phyloP scores from a whole-genome alignment of 179 eudicot genomes.

The Camellia oleifera region DNA sequence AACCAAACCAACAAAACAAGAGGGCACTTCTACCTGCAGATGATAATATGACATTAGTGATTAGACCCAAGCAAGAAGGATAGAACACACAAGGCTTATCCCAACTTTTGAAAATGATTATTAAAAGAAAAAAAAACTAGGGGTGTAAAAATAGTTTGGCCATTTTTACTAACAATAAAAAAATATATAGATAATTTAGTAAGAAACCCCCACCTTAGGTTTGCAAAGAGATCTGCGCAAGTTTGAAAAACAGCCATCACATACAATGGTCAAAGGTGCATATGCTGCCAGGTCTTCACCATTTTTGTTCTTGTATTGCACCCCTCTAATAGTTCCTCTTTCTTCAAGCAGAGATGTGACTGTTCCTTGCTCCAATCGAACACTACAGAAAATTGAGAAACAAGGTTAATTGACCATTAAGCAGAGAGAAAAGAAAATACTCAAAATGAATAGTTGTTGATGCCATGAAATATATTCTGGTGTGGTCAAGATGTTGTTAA shows the following conservation, averaged over 20 bases:
- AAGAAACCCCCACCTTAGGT: constrained; percentile 39
- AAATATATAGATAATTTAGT: background rate
- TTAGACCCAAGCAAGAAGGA: background rate
- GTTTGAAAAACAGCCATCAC: constrained; percentile 79
- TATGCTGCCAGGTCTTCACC: constrained; percentile 56
- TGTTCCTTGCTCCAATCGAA: constrained; percentile 72
- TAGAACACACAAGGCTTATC: too few species aligned
- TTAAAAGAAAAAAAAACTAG: background rate
- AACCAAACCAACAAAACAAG: constrained; percentile 71
- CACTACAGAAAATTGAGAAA: constrained; percentile 29
- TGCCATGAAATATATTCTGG: background rate
- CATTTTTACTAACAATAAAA: background rate
- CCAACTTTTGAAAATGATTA: too few species aligned
- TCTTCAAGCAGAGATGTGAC: constrained; percentile 67
- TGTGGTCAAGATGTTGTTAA: background rate
- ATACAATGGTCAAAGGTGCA: constrained; percentile 74
- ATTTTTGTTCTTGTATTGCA: constrained; percentile 55
- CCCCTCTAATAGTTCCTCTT: constrained; percentile 59
- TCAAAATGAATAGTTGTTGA: background rate
- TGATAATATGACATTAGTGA: background rate
- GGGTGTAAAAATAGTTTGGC: too few species aligned
- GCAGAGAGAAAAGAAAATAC: background rate
- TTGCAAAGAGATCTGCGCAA: constrained; percentile 55
- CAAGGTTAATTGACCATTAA: background rate
- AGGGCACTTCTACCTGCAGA: constrained; percentile 64